Base-by-base conservation (phyloP, 2,329 filamentous ascomycete species). In the Pseudogymnoascus sp. region DNA sequence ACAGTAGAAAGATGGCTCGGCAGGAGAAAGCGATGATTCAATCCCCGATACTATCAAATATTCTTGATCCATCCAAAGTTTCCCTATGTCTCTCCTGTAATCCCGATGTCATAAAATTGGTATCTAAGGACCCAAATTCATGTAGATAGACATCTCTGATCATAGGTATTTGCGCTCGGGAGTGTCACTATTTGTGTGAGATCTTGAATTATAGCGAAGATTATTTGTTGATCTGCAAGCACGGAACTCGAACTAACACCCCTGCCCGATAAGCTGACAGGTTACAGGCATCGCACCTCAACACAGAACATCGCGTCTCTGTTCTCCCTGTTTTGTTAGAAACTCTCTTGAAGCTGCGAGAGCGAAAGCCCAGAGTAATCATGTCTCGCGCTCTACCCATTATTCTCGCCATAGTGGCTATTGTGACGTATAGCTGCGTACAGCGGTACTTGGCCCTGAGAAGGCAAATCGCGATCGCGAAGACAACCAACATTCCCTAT, bases 401-500 rank as follows among this genome's bases (percentile, higher is more conserved):
- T 56, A 25, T n/a, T 7, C 50, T 56, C 5, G 50, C 50, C 14
- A 10, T 10, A 31, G 25, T 56, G 21, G 50, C 50, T 2, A 56
- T 56, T 56, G 25, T 56, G 25, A n/a, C 25, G 8, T 56, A 56
- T 56, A 56, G 50, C n/a, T 56, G 25, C 25, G 50, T 56, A 7
- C 50, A 56, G 5, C 50, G 50, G n/a, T 56, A 56, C 50, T 12
- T 56, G 50, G 50, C 50, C 28, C 25, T 56, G 10, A 56, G 50
- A 18, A 34, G 25, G 25, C 50, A 56, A 56, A 56, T 56, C 50
- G 50, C 50, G 50, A 56, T 56, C 50, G 50, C 50, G n/a, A 56
- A 56, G 25, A 18, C 50, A 7, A 56, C 50, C 50, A 56, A 56
- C 5, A 56, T 56, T 18, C 50, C 50, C n/a, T 56, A 56, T 56